Evolutionary conservation across 192 early-diverging fungal species (phyloP).

Genomic region (Jimgerdemannia lactiflua): DNA sequence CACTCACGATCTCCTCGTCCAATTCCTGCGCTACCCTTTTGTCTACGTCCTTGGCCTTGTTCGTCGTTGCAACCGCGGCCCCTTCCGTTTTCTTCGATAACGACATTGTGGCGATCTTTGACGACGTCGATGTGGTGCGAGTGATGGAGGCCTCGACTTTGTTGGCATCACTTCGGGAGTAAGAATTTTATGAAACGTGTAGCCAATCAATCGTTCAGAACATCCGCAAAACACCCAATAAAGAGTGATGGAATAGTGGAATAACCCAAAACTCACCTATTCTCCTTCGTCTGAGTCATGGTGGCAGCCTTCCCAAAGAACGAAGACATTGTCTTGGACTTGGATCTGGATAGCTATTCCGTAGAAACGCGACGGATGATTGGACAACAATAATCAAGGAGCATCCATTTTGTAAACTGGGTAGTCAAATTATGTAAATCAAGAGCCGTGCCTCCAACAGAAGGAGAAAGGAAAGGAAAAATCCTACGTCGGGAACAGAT

Average conservation of each 20-base stretch:
- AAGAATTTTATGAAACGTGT: not conserved
- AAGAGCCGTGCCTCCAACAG: too few relatives aligned
- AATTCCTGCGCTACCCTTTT: not conserved
- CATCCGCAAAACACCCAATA: too few relatives aligned
- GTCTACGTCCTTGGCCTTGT: not conserved
- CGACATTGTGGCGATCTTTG: not conserved
- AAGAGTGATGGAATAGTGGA: too few relatives aligned
- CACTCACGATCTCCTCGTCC: not conserved
- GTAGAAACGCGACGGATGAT: too few relatives aligned
- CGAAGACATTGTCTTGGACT: not conserved
- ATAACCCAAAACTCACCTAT: not conserved
- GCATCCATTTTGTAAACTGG: too few relatives aligned
- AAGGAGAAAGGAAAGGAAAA: too few relatives aligned
- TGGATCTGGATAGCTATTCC: not conserved
- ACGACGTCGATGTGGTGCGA: not conserved
- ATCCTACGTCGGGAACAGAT: too few relatives aligned
- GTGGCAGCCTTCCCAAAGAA: not conserved
- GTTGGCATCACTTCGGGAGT: not conserved
- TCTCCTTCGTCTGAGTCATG: not conserved
- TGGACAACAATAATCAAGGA: too few relatives aligned
- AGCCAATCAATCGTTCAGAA: not conserved
- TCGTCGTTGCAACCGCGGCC: not conserved
- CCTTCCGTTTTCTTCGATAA: not conserved
- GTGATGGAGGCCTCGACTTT: not conserved
- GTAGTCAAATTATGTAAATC: too few relatives aligned